Base-by-base conservation (phyloP, 1,284 basidiomycete genomes). In the Fomitopsis schrenkii region DNA sequence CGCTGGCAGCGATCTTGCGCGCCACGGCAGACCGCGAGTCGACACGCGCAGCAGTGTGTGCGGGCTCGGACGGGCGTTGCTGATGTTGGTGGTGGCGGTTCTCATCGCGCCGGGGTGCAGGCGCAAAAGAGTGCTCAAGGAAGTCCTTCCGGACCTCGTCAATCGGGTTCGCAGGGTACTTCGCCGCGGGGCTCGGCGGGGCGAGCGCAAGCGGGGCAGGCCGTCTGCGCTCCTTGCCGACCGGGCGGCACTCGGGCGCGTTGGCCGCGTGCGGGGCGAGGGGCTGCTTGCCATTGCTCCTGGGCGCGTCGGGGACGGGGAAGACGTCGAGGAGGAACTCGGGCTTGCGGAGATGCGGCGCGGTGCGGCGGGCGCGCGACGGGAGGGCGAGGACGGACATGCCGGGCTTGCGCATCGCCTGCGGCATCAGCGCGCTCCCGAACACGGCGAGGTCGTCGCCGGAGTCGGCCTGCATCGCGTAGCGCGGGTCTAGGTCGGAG, bases 401-500 rank as follows among this genome's bases (percentile, higher is more conserved):
- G 30, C 72, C 71, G 15, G 72, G 72, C 63, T 71, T 72, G 59
- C 65, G 63, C 28, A 67, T 63, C 22, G 68, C 62, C 7, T 66
- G 59, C 17, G 71, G 66, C 12, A 62, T 63, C 38, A 70, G 55
- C 9, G 66, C 65, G 58, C 67, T 66, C 19, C 68, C 72, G 61
- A 75, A 75, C 12, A 68, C 66, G 14, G 69, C 72, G 17, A 75
- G 70, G 62, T 77, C 75, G 52, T 77, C 75, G 35, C 70, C 75
- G 42, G 77, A 74, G 1, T 76, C 74, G 0, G 79, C 75, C 14
- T 77, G 74, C 68, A 87, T 75, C 45, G 83, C 71, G 63, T 80
- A 79, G 26, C 74, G 74, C 3, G 80, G 77, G 59, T 84, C 80
- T 52, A 86, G 72, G 60, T 83, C 83, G 3, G 84, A 86, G 68